Evolutionary conservation across 225 moss, liverwort and hornwort species (phyloP).

Genomic region (Rhytidiadelphus loreus): DNA sequence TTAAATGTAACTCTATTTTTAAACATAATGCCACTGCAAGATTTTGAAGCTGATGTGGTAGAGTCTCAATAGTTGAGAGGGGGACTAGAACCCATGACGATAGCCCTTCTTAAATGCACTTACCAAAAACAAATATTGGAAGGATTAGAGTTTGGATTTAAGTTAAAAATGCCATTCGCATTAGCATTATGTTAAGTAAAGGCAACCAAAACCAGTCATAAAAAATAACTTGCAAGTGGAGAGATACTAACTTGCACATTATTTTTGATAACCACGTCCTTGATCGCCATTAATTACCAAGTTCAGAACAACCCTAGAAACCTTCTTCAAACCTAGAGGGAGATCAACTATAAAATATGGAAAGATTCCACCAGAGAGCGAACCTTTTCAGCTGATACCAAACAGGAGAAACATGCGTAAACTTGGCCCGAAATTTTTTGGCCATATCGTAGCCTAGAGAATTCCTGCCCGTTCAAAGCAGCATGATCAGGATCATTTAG

Average conservation of each 20-base stretch:
- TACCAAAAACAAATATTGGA: not conserved
- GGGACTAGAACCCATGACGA: not conserved
- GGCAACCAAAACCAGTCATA: not conserved
- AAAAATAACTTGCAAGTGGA: not conserved
- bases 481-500: not conserved
- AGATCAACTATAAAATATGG: not conserved
- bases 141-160: not conserved
- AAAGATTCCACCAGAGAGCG: not conserved
- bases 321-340: not conserved
- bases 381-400: constrained; percentile 97
- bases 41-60: not conserved
- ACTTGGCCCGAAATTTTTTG: constrained; percentile 70
- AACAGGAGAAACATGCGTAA: constrained; percentile 92
- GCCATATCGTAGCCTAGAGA: constrained; percentile 87
- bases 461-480: constrained; percentile 56
- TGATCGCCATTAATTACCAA: not conserved
- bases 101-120: not conserved
- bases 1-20: not conserved
- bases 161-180: not conserved
- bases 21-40: not conserved
- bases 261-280: not conserved
- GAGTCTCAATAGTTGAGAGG: not conserved
- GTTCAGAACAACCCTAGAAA: not conserved
- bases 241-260: not conserved
- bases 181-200: too few species aligned